phyloP scores from a whole-genome alignment of 352 stramenopile genomes.

The Phytophthora pseudosyringae region DNA sequence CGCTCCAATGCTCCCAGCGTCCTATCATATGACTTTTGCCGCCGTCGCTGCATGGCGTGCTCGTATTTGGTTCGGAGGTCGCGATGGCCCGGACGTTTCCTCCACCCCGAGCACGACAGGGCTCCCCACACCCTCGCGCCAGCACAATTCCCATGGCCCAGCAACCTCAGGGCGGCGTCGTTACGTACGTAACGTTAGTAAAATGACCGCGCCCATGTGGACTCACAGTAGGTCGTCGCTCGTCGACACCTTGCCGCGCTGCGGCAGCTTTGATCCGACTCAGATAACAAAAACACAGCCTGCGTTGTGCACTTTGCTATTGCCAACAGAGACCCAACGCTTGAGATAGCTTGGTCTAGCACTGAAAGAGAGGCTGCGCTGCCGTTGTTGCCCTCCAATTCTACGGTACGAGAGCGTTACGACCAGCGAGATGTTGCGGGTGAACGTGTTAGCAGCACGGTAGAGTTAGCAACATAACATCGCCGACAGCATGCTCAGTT shows the following conservation, averaged over 20 bases:
- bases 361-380: background rate
- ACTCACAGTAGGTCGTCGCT: background rate
- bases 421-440: slow-evolving; percentile 14
- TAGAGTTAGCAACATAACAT: background rate
- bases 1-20: background rate
- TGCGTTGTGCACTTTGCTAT: no score
- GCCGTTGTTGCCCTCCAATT: slow-evolving; percentile 15
- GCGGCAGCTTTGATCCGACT: slow-evolving; percentile 10
- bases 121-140: slow-evolving; percentile 17
- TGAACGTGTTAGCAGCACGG: background rate
- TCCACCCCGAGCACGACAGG: slow-evolving; percentile 24
- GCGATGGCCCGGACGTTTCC: slow-evolving; percentile 15
- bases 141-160: slow-evolving; percentile 19
- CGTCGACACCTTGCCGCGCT: slow-evolving; percentile 7
- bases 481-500: background rate
- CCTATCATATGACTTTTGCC: background rate
- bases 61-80: background rate
- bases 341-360: no score
- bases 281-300: background rate
- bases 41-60: background rate
- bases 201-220: slow-evolving; percentile 16
- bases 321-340: background rate
- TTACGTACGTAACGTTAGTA: slow-evolving; percentile 26
- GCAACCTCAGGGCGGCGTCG: slow-evolving; percentile 7
- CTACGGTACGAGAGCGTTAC: slow-evolving; percentile 21